phyloP scores from a whole-genome alignment of 2,329 filamentous ascomycete species.

The Claviceps maximensis region DNA sequence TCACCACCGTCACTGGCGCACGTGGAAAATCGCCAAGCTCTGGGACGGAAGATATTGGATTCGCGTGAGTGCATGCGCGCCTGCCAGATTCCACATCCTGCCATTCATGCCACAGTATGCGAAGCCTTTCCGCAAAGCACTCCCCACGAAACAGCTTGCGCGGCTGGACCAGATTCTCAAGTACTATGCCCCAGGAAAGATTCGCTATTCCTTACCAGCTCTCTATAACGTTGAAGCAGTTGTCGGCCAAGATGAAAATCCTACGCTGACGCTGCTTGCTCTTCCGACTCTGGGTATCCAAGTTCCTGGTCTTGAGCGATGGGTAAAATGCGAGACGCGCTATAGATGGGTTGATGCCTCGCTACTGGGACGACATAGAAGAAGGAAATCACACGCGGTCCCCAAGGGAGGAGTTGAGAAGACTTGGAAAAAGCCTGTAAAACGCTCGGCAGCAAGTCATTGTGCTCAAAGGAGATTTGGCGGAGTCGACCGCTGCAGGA shows the following conservation, averaged over 20 bases:
- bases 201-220: slow-evolving; percentile 41
- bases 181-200: slow-evolving; percentile 39
- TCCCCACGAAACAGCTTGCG: slow-evolving; percentile 19
- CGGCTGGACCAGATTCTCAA: slow-evolving; percentile 31
- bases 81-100: slow-evolving; percentile 27
- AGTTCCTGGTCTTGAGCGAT: slow-evolving; percentile 32
- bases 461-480: too few relatives aligned
- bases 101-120: slow-evolving; percentile 32
- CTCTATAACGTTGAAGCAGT: slow-evolving; percentile 32
- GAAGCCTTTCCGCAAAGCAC: slow-evolving; percentile 33
- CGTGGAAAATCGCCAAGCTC: slow-evolving; percentile 22
- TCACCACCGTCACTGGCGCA: slow-evolving; percentile 13
- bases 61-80: slow-evolving; percentile 29
- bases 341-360: slow-evolving; percentile 36
- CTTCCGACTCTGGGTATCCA: slow-evolving; percentile 38
- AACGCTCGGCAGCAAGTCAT: too few relatives aligned
- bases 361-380: slow-evolving; percentile 19
- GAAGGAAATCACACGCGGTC: slow-evolving; percentile 1
- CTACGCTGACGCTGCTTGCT: slow-evolving; percentile 31
- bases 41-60: slow-evolving; percentile 55
- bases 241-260: slow-evolving; percentile 4
- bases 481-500: too few relatives aligned
- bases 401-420: not conserved
- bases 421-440: too few relatives aligned
- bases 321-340: slow-evolving; percentile 35